Base-by-base conservation (phyloP, 164 flowering plant species). In the Chimonanthus salicifolius region DNA sequence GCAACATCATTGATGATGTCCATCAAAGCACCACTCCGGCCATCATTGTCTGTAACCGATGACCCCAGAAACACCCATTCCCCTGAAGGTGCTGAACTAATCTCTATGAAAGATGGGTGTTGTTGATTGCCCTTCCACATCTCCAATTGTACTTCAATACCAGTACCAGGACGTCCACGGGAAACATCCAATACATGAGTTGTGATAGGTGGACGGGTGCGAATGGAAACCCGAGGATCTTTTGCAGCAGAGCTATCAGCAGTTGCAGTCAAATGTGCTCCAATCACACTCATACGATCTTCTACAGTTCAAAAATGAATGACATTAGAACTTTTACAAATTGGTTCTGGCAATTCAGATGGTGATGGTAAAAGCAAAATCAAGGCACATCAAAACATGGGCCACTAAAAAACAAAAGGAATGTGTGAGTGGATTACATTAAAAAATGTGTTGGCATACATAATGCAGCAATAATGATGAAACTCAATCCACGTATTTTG, bases 181-280 rank as follows among this genome's bases (percentile, higher is more conserved):
- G 97, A 87, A 66, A 89, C 85, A 69, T 96, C 97, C 77, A 96
- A 82, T 74, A 96, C 86, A 82, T 96, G 99, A 54, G 99, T 94
- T 68, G 98, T 95, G 64, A 95, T 91, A 1, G 99, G 98, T 47
- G 97, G 98, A 21, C 96, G 91, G 7, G 86, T 87, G 71, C 96
- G 80, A 43, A 70, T 60, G 44, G 88, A 64, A 68, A 64, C 48
- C 77, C 76, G 83, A 47, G 86, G 70, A 60, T 82, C 62, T 76
- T 82, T 85, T 7, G 47, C 74, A 11, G 78, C 58, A 71, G 82
- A 45, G 64, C 80, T 51, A 50, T 82, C 83, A 7, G 86, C 51
- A 76, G 79, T 60, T 62, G 84, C 85, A 64, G 86, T 78, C 72
- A 94, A 71, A 84, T 91, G 99, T 48, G 87, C 86, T 71, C 93